Percentiles rank a stretch among this genome's conserved stretches.
Conservation (phyloP, 2,329 filamentous ascomycete genomes). For the Eurotiales sp. region DNA sequence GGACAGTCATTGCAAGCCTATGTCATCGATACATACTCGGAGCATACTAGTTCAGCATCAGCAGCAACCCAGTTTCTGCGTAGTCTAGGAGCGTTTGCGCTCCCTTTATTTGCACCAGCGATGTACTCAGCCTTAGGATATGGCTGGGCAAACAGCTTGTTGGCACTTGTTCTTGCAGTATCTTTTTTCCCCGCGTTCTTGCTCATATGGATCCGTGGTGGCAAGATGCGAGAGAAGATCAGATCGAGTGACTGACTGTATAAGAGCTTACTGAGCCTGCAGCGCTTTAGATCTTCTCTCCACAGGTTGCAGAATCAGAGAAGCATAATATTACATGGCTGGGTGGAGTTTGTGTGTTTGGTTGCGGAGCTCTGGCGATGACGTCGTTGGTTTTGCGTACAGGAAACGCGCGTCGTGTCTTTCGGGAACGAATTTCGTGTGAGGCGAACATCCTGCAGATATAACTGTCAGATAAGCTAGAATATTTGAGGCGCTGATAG, state of each 20-base stretch:
- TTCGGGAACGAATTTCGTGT: too few species aligned
- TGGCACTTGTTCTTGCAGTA: slow-evolving; percentile 47
- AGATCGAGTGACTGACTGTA: not conserved
- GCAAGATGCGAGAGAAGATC: slow-evolving; percentile 1
- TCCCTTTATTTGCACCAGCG: slow-evolving; percentile 55
- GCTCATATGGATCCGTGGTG: slow-evolving; percentile 44
- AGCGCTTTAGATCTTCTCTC: too few species aligned
- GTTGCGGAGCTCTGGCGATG: slow-evolving; percentile 3
- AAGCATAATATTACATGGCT: too few species aligned
- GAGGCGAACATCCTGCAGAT: too few species aligned
- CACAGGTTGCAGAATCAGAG: too few species aligned
- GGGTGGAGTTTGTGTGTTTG: too few species aligned
- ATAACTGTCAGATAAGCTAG: too few species aligned
- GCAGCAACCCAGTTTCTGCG: slow-evolving; percentile 52
- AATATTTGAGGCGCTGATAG: too few species aligned
- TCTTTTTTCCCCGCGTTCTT: slow-evolving; percentile 37
- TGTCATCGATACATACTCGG: slow-evolving; percentile 51
- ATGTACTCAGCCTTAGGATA: slow-evolving; percentile 42
- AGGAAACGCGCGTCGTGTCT: slow-evolving; percentile 18
- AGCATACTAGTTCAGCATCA: slow-evolving; percentile 41
- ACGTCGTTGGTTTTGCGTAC: slow-evolving; percentile 17
- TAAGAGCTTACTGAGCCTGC: too few species aligned
- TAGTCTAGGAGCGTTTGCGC: slow-evolving; percentile 51
- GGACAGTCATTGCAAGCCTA: slow-evolving; percentile 47
- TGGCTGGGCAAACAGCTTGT: slow-evolving; percentile 47